These are phyloP conservation scores for Royoungia palumana DNA, from an alignment of 768 basidiomycete species.

Conservation along the genomic window DNA sequence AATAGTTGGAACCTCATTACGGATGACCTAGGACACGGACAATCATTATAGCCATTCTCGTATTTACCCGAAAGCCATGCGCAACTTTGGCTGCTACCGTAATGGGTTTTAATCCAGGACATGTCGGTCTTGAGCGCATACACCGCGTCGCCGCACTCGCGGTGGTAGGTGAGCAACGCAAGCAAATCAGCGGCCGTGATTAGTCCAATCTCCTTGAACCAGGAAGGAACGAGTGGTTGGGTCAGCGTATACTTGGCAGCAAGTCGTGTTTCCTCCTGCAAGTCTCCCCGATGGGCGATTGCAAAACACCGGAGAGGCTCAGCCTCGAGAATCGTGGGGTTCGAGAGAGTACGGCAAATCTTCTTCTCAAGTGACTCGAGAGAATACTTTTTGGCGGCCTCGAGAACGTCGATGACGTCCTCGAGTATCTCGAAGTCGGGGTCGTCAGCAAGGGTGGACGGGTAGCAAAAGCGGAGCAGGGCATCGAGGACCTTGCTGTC, in stretches of 20 bases:
- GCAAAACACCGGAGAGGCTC: conserved; percentile 32
- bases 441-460: conserved; percentile 22
- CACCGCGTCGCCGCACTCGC: conserved; percentile 12
- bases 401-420: conserved; percentile 9
- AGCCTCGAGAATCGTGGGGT: conserved; percentile 16
- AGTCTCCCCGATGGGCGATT: conserved; percentile 20
- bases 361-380: conserved; percentile 15
- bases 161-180: conserved; percentile 21
- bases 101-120: conserved; percentile 17
- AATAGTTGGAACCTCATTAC: neutral
- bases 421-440: conserved; percentile 12
- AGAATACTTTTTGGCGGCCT: conserved; percentile 15
- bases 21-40: neutral
- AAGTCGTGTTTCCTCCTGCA: conserved; percentile 22
- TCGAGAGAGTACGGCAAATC: conserved; percentile 15
- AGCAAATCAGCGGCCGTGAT: conserved; percentile 28
- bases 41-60: neutral
- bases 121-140: neutral
- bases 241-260: conserved; percentile 31
- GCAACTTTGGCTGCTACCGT: neutral
- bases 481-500: conserved; percentile 19
- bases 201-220: conserved; percentile 26
- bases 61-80: conserved; percentile 6
- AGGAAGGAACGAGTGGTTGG: conserved; percentile 22
- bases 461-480: conserved; percentile 26